Evolutionary conservation across 441 rosid species (phyloP), one percentile per base, ranked within the genome.

Genomic region (Populus tomentosa): DNA sequence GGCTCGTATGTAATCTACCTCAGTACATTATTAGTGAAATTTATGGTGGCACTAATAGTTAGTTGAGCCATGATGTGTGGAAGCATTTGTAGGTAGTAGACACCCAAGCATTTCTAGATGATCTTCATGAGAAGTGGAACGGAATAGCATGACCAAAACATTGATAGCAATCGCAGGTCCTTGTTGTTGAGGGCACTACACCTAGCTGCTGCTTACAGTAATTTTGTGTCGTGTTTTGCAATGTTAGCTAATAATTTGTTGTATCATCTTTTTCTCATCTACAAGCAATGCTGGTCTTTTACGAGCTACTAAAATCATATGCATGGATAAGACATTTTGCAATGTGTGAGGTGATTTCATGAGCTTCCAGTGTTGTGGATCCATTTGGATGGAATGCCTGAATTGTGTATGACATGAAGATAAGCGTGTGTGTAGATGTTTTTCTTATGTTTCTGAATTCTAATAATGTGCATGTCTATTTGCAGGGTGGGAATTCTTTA

Each of bases 401-500:
- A 28, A 38, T 10, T 26, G 10, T 65, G 28, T 11, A 7, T 53
- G 23, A n/a, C 24, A 18, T 16, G n/a, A 53, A 53, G 7, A 18
- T 16, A 53, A 53, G n/a, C 61, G 6, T 50, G 59, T 53, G 59
- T 50, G 59, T 50, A 50, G 59, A 50, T 50, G n/a, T 28, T 53
- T 53, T 53, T 53, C 61, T 1, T 5, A 50, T 50, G 59, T 53
- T 53, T 62, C 32, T 73, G 71, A 76, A 16, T 40, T 79, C 50
- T 71, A 56, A 84, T 78, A 69, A 77, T 82, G 78, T 81, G 67
- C 73, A 26, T 18, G 77, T 28, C 65, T 81, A 66, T 74, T 86
- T 85, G 71, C 89, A 95, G 98, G 91, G 88, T 76, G 92, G 92
- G 80, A 93, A 89, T 87, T 87, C 96, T 70, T 69, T 90, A 70